These are phyloP conservation scores for Dendrocalamus latiflorus DNA, from an alignment of 202 grass and related monocot genomes.

Conservation along the genomic window DNA sequence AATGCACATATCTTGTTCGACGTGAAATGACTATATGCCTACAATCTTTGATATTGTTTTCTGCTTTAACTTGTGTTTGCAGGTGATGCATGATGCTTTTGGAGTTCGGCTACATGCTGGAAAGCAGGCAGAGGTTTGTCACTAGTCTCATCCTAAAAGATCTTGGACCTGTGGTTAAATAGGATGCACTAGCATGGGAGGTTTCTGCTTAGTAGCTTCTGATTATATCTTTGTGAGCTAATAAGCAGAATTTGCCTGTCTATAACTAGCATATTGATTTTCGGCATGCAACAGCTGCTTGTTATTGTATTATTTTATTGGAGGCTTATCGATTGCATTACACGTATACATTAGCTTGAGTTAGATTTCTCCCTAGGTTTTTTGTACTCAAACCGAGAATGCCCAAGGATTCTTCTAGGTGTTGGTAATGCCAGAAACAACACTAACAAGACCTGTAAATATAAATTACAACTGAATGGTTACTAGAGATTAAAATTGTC, in stretches of 20 bases:
- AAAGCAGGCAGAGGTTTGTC: constrained; percentile 88
- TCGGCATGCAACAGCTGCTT: background rate
- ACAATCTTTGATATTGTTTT: background rate
- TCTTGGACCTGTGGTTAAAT: background rate
- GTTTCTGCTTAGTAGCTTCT: background rate
- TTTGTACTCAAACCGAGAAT: background rate
- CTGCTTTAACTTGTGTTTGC: constrained; percentile 20
- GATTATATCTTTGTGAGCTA: background rate
- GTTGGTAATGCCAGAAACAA: background rate
- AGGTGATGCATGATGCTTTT: constrained; percentile 98
- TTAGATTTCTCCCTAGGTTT: background rate
- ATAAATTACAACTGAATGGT: background rate
- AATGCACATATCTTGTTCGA: background rate
- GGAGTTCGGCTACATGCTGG: constrained; percentile 93
- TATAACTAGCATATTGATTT: constrained; percentile 1
- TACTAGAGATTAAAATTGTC: background rate
- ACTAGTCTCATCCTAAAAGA: constrained; percentile 7
- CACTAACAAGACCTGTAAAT: background rate
- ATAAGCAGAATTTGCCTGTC: constrained; percentile 1
- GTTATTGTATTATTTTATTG: background rate
- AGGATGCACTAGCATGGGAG: background rate
- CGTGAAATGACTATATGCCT: background rate
- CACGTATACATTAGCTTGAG: background rate
- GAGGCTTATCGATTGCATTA: background rate
- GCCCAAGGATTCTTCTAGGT: background rate